Conservation (phyloP, 2,329 filamentous ascomycete species). For the Colletotrichum coccodes region DNA sequence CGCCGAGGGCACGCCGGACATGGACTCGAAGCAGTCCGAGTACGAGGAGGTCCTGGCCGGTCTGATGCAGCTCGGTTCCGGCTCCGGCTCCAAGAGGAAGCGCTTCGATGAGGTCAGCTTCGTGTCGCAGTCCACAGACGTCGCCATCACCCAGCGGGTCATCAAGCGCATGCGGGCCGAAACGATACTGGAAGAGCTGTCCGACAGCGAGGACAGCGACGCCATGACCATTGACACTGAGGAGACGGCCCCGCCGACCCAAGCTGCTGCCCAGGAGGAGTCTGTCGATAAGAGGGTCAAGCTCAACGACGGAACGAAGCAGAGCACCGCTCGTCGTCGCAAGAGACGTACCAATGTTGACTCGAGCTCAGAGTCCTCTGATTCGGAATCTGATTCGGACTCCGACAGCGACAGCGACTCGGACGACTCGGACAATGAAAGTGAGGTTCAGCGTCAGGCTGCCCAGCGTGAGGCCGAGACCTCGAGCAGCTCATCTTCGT, state of each 20-base stretch:
- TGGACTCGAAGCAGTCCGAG: slow-evolving; percentile 62
- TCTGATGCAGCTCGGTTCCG: slow-evolving; percentile 51
- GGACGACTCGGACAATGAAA: slow-evolving; percentile 45
- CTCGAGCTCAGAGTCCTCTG: slow-evolving; percentile 43
- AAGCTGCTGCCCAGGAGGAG: slow-evolving; percentile 31
- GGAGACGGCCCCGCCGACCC: slow-evolving; percentile 6
- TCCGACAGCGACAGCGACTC: slow-evolving; percentile 36
- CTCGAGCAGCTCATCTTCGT: slow-evolving; percentile 55
- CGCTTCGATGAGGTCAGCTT: slow-evolving; percentile 64
- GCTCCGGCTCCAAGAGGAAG: slow-evolving; percentile 56
- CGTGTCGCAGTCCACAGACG: slow-evolving; percentile 59
- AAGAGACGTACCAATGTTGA: slow-evolving; percentile 62
- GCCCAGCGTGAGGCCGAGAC: slow-evolving; percentile 44
- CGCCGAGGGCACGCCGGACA: slow-evolving; percentile 57
- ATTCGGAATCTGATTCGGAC: slow-evolving; percentile 44
- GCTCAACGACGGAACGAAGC: slow-evolving; percentile 58
- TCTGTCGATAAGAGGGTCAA: slow-evolving; percentile 52
- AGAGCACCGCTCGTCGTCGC: slow-evolving; percentile 55
- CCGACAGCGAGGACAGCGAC: slow-evolving; percentile 56
- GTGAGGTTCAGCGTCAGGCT: slow-evolving; percentile 44
- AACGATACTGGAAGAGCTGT: slow-evolving; percentile 65
- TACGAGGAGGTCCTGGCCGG: slow-evolving; percentile 66
- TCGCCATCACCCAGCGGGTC: slow-evolving; percentile 63
- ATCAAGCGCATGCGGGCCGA: slow-evolving; percentile 73
- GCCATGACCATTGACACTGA: slow-evolving; percentile 38